phyloP scores from a whole-genome alignment of 2,329 filamentous ascomycete species.

The Epichloe elymi region DNA sequence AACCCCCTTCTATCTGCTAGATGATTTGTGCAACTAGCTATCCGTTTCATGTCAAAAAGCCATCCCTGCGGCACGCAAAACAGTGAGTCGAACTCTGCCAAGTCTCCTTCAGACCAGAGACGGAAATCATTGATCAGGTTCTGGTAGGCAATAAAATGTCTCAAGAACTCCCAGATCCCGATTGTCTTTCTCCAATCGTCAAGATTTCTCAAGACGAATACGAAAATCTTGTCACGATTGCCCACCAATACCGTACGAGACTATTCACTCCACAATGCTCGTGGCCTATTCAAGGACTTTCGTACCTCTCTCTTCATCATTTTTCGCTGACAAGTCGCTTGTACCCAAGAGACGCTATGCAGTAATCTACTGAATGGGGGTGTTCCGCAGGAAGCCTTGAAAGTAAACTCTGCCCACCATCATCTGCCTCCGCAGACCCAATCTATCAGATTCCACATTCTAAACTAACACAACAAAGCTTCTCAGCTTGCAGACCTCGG shows the following conservation, averaged over 20 bases:
- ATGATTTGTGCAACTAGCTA: background rate
- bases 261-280: background rate
- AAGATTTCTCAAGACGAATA: slow-evolving; percentile 1
- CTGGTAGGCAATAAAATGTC: background rate
- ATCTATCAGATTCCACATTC: background rate
- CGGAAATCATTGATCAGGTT: background rate
- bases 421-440: background rate
- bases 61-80: background rate
- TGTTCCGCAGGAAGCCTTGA: background rate
- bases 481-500: slow-evolving; percentile 1
- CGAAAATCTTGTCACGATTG: background rate
- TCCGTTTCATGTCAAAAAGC: background rate
- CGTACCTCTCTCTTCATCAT: background rate
- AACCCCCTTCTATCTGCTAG: background rate
- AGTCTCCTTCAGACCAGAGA: background rate
- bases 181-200: background rate
- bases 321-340: background rate
- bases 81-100: background rate
- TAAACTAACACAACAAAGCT: background rate
- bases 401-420: background rate
- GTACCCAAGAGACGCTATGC: background rate
- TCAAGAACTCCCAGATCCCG: background rate
- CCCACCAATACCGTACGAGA: slow-evolving; percentile 1
- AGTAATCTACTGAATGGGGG: slow-evolving; percentile 2
- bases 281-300: background rate